These are phyloP conservation scores for Pseudoscleropodium purum DNA, from an alignment of 225 moss, liverwort and hornwort genomes.

Conservation along the genomic window DNA sequence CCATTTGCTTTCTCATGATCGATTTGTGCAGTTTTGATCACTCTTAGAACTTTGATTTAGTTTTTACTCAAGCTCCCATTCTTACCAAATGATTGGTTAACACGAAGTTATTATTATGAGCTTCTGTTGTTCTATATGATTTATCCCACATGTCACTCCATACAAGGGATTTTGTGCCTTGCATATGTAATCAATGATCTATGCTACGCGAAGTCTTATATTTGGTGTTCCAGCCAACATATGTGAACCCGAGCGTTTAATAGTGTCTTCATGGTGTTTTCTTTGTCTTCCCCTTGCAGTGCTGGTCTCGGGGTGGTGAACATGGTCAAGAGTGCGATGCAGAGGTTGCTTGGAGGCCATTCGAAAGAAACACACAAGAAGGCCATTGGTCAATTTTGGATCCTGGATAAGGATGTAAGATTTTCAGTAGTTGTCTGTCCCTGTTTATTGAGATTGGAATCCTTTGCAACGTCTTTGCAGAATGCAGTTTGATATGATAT, in stretches of 20 bases:
- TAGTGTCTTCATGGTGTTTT: background rate
- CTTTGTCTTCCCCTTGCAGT: conserved; percentile 24
- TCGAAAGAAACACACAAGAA: conserved; percentile 39
- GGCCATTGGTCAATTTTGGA: conserved; percentile 76
- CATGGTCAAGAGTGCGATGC: conserved; percentile 82
- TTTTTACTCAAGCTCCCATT: background rate
- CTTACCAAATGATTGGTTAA: background rate
- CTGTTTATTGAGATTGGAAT: background rate
- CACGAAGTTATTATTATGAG: background rate
- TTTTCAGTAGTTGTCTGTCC: background rate
- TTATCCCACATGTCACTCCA: background rate
- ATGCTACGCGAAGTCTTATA: background rate
- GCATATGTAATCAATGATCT: background rate
- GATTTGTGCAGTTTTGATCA: background rate
- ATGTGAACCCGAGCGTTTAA: background rate
- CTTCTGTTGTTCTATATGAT: background rate
- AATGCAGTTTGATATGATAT: background rate
- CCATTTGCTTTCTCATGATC: background rate
- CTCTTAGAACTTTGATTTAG: background rate
- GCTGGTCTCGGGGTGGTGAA: conserved; percentile 91
- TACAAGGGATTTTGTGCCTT: background rate
- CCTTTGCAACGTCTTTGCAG: background rate
- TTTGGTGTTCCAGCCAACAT: background rate
- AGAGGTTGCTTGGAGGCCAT: conserved; percentile 66
- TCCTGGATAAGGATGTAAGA: conserved; percentile 80